These are phyloP conservation scores for Alternaria panax DNA, from an alignment of 2,329 filamentous ascomycete genomes.

Conservation along the genomic window DNA sequence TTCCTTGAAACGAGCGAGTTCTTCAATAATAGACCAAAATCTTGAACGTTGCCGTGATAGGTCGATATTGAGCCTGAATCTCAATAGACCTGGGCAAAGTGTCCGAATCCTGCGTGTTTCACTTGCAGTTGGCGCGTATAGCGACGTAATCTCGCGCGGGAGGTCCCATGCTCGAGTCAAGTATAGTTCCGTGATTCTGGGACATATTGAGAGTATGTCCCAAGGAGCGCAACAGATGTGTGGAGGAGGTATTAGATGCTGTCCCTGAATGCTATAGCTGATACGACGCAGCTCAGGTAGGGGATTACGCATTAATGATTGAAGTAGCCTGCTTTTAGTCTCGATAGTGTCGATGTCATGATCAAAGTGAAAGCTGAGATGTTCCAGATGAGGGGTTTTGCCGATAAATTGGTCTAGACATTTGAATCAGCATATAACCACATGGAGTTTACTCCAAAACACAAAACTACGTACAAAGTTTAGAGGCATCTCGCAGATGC, in stretches of 20 bases:
- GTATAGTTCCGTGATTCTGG: background rate
- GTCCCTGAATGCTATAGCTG: background rate
- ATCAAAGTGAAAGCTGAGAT: background rate
- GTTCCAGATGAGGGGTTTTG: background rate
- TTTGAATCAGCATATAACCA: background rate
- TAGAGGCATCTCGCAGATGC: background rate
- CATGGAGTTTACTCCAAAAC: background rate
- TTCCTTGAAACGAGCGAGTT: conserved; percentile 3
- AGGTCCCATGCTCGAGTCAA: background rate
- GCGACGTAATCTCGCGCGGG: background rate
- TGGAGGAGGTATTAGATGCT: background rate
- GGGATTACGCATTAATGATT: background rate
- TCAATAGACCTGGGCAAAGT: background rate
- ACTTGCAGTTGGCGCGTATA: background rate
- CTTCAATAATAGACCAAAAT: background rate
- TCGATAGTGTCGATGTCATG: background rate
- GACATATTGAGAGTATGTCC: background rate
- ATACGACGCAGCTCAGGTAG: background rate
- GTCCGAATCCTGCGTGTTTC: conserved; percentile 3
- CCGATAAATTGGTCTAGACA: background rate
- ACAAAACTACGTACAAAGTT: background rate
- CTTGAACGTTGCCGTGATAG: background rate
- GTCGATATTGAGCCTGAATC: background rate
- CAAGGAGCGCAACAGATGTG: background rate
- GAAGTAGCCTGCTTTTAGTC: background rate